These are phyloP conservation scores for Eragrostis curvula DNA, from an alignment of 176 grass and related monocot genomes.

Conservation along the genomic window DNA sequence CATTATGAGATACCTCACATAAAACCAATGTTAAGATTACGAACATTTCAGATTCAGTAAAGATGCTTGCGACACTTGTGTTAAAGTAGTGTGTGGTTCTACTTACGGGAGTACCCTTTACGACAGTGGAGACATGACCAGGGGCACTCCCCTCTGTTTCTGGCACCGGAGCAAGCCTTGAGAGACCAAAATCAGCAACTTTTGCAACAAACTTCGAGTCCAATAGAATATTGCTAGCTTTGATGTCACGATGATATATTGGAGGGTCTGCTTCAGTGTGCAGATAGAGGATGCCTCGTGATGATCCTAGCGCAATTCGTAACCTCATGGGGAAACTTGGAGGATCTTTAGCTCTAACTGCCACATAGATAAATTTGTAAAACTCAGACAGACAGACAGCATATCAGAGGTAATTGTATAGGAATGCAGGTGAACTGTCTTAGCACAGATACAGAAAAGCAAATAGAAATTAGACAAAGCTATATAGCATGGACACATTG, in stretches of 20 bases:
- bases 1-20: neutral
- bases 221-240: constrained; percentile 75
- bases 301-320: constrained; percentile 56
- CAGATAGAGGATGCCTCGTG: constrained; percentile 71
- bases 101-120: constrained; percentile 83
- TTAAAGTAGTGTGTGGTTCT: neutral
- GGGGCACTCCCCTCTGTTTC: constrained; percentile 56
- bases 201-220: constrained; percentile 72
- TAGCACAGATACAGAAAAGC: neutral
- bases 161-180: constrained; percentile 61
- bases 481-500: neutral
- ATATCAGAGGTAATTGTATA: constrained; percentile 4
- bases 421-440: neutral
- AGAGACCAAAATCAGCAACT: constrained; percentile 83
- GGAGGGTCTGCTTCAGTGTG: constrained; percentile 73
- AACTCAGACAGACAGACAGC: constrained; percentile 24
- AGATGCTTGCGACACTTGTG: neutral
- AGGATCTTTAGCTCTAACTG: constrained; percentile 65
- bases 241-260: constrained; percentile 75
- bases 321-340: constrained; percentile 70
- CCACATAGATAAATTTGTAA: constrained; percentile 19
- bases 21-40: neutral
- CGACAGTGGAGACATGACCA: constrained; percentile 68
- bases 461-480: neutral
- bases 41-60: neutral